Conservation (phyloP, 148 eudicot genomes). For the Salicornia ramosissima region DNA sequence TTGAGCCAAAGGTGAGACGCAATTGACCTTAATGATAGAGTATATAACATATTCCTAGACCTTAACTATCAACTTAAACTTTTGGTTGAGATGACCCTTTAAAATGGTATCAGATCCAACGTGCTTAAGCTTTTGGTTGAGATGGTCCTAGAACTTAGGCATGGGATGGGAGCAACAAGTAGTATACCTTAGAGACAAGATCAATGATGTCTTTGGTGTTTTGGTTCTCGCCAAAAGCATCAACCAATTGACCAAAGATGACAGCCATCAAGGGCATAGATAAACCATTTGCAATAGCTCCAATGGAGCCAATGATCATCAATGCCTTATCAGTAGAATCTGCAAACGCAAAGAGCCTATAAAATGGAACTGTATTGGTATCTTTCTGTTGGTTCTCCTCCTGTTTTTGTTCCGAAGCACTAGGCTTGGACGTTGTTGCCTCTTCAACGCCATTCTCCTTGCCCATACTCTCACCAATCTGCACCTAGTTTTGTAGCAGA, state of each 20-base stretch:
- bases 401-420: neutral
- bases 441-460: constrained; percentile 3
- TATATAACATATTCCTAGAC: too few relatives aligned
- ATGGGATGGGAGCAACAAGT: too few relatives aligned
- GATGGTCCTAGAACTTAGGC: too few relatives aligned
- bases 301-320: constrained; percentile 57
- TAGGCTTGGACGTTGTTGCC: neutral
- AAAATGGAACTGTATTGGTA: constrained; percentile 39
- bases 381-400: constrained; percentile 3
- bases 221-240: constrained; percentile 56
- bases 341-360: constrained; percentile 57
- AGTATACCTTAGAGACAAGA: constrained; percentile 42
- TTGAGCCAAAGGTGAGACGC: too few relatives aligned
- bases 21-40: too few relatives aligned
- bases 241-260: constrained; percentile 48
- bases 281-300: constrained; percentile 52
- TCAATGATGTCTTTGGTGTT: constrained; percentile 24
- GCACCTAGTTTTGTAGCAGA: neutral
- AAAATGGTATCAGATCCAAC: too few relatives aligned
- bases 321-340: constrained; percentile 46
- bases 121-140: too few relatives aligned
- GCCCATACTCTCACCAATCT: neutral
- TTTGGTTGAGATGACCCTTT: too few relatives aligned
- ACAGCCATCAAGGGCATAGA: constrained; percentile 56
- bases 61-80: too few relatives aligned